Evolutionary conservation across 129 eudicot genomes (phyloP), one percentile per base, ranked within the genome.

Genomic region (Logfia minima): DNA sequence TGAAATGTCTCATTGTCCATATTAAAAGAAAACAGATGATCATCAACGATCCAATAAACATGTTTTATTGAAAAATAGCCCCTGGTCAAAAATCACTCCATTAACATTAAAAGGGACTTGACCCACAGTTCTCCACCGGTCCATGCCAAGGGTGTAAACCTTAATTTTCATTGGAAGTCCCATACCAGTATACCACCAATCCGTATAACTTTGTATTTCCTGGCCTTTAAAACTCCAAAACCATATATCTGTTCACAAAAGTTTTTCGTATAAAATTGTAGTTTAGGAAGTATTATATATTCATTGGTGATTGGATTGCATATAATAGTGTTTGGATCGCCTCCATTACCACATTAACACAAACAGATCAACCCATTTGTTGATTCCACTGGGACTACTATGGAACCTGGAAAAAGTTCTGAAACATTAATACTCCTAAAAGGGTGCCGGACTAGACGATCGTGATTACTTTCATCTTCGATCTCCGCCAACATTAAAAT

Each of bases 291-390:
- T 24, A 53, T 19, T 19, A 84, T 24, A 24, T 72, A 87, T 65
- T 87, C 83, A 51, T 79, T 72, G 1, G 83, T 79, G 59, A 79
- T 59, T 28, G 86, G 91, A 56, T 84, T 87, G 77, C 85, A 87
- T 32, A 84, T 72, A 70, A 11, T 76, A 5, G 70, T 59, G 0
- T 70, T 22, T 2, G 45, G 45, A 6, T 82, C 85, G 23, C 21
- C 2, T 1, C 6, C 22, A 0, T 22, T 35, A 31, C 58, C 48
- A 62, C 32, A 32, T 53, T 80, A 52, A 70, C 86, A 76, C 55
- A 83, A 28, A 71, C 85, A 84, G 41, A 84, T 22, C 19, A 86
- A 29, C 4, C 92, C 88, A 10, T 83, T 61, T 3, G 79, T 26
- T 0, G 90, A 83, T 17, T 86, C 92, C 26, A 75, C 85, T 1